phyloP scores from a whole-genome alignment of 2,329 filamentous ascomycete species.

The Cercospora zeae-maydis region DNA sequence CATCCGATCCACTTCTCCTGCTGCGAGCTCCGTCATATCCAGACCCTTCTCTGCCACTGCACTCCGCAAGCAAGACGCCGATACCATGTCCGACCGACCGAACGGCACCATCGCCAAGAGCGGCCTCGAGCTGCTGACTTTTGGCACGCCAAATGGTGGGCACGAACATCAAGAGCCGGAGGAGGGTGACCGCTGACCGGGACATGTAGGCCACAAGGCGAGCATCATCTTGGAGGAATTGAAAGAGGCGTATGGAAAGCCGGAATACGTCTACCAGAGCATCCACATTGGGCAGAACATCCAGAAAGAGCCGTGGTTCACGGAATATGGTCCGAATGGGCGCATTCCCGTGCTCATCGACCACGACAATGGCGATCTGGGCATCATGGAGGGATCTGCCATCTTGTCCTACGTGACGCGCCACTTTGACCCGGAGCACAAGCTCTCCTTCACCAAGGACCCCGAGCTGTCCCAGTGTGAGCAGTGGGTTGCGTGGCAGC shows the following conservation, averaged over 20 bases:
- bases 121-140: constrained; percentile 63
- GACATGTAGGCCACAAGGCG: constrained; percentile 44
- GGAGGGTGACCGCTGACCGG: neutral
- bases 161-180: neutral
- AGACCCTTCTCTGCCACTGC: constrained; percentile 18
- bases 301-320: constrained; percentile 67
- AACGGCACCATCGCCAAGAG: constrained; percentile 59
- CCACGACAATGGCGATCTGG: constrained; percentile 58
- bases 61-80: constrained; percentile 2
- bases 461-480: constrained; percentile 49
- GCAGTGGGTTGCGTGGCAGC: constrained; percentile 60
- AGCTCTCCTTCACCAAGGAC: constrained; percentile 47
- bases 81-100: constrained; percentile 39
- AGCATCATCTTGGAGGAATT: constrained; percentile 64
- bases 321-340: constrained; percentile 60
- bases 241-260: constrained; percentile 59
- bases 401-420: constrained; percentile 46
- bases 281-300: constrained; percentile 61
- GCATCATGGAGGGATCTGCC: constrained; percentile 47
- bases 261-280: constrained; percentile 55
- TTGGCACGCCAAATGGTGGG: constrained; percentile 45
- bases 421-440: constrained; percentile 47
- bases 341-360: constrained; percentile 64
- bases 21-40: constrained; percentile 11
- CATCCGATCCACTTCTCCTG: constrained; percentile 17